A percentile compares a stretch with the other conserved stretches of the same genome.
Conservation (phyloP, 371 early-diverging fungal species). For the Basidiobolus meristosporus region DNA sequence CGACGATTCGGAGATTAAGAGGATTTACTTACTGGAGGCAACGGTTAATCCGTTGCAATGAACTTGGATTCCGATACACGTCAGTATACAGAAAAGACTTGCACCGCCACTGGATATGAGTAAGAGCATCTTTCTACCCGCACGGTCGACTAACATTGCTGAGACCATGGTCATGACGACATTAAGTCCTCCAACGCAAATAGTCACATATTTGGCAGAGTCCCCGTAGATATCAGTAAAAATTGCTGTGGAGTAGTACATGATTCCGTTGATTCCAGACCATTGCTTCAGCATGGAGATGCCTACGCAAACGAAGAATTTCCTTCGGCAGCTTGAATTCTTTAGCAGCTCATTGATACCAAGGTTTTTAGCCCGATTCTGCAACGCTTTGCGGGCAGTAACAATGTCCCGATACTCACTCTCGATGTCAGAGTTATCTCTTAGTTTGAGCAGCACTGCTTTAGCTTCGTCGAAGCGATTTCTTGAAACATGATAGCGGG, state of each 20-base stretch:
- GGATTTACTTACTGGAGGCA: too few species aligned
- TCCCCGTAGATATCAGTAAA: constrained; percentile 21
- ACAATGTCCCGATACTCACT: constrained; percentile 38
- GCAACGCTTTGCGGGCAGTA: neutral
- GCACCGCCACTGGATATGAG: too few species aligned
- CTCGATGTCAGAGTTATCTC: constrained; percentile 29
- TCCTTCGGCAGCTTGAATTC: constrained; percentile 25
- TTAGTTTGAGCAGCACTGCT: constrained; percentile 23
- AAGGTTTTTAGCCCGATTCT: too few species aligned
- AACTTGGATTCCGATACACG: too few species aligned
- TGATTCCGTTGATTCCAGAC: constrained; percentile 71
- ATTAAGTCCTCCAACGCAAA: constrained; percentile 30
- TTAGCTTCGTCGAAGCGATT: constrained; percentile 34
- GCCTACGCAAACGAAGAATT: constrained; percentile 22
- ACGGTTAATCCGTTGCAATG: too few species aligned
- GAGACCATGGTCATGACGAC: constrained; percentile 29
- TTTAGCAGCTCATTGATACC: constrained; percentile 16
- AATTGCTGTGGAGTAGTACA: constrained; percentile 44
- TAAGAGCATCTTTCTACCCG: constrained; percentile 54
- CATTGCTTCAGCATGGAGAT: constrained; percentile 48
- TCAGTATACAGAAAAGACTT: too few species aligned
- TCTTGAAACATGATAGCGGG: constrained; percentile 39
- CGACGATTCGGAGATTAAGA: too few species aligned
- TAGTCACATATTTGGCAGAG: constrained; percentile 21
- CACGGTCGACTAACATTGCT: constrained; percentile 34